These are phyloP conservation scores for baker's yeast (Saccharomyces cerevisiae) DNA, from an alignment of 805 yeast genomes.

Conservation along the genomic window DNA sequence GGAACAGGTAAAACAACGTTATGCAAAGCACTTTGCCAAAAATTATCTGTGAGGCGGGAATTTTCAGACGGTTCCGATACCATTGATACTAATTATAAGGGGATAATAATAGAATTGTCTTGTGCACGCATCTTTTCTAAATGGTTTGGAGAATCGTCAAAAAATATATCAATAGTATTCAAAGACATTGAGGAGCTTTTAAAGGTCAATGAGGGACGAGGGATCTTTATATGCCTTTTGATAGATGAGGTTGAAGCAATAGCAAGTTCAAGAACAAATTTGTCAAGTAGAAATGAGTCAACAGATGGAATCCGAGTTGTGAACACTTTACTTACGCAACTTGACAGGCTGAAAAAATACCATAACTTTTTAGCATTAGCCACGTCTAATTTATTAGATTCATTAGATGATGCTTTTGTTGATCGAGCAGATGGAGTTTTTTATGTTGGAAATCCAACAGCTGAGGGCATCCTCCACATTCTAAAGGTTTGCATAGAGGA, in stretches of 20 bases:
- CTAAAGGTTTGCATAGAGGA: slow-evolving; percentile 24
- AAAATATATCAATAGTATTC: slow-evolving; percentile 33
- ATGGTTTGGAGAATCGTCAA: slow-evolving; percentile 42
- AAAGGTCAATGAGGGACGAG: slow-evolving; percentile 7
- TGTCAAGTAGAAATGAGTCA: slow-evolving; percentile 34
- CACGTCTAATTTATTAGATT: slow-evolving; percentile 34
- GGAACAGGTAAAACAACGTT: slow-evolving; percentile 42
- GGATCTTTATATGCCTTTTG: slow-evolving; percentile 29
- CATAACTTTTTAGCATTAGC: slow-evolving; percentile 34
- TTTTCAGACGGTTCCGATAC: not conserved
- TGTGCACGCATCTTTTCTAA: slow-evolving; percentile 38
- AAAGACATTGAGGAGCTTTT: slow-evolving; percentile 27
- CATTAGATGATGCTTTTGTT: slow-evolving; percentile 38
- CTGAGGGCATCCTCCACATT: slow-evolving; percentile 25
- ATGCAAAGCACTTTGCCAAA: slow-evolving; percentile 36
- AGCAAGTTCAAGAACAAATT: slow-evolving; percentile 33
- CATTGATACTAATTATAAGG: slow-evolving; percentile 9
- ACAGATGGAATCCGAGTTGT: slow-evolving; percentile 38
- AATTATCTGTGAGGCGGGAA: slow-evolving; percentile 29
- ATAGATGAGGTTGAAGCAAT: slow-evolving; percentile 42
- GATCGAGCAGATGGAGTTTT: slow-evolving; percentile 37
- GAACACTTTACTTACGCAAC: slow-evolving; percentile 36
- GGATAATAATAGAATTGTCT: slow-evolving; percentile 35
- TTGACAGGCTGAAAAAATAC: slow-evolving; percentile 33
- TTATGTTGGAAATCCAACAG: slow-evolving; percentile 31